A percentile compares a stretch with the other conserved stretches of the same genome.
These are phyloP conservation scores for Ustilago bromivora DNA, from an alignment of 1,284 basidiomycete genomes.

Conservation along the genomic window DNA sequence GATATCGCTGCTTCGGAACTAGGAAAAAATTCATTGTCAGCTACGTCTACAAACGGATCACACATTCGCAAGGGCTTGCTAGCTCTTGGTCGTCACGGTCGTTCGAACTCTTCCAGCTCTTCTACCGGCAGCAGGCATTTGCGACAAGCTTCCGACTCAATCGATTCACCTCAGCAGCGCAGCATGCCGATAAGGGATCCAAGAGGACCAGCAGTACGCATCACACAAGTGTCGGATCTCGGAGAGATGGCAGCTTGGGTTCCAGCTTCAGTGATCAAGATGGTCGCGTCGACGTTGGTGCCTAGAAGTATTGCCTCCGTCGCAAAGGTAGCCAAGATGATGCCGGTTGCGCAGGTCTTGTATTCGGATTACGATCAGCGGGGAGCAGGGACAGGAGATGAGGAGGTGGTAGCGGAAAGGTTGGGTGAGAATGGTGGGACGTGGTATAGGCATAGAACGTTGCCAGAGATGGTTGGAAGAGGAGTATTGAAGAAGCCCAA, in stretches of 20 bases:
- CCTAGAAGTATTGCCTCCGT: slow-evolving; percentile 56
- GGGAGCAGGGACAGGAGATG: not conserved
- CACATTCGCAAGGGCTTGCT: slow-evolving; percentile 36
- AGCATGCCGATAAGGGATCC: slow-evolving; percentile 26
- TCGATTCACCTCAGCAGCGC: not conserved
- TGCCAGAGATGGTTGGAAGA: slow-evolving; percentile 46
- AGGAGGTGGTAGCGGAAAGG: slow-evolving; percentile 8
- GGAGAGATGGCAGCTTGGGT: slow-evolving; percentile 63
- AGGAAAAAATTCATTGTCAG: slow-evolving; percentile 24
- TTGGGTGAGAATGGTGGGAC: slow-evolving; percentile 27
- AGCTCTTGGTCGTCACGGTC: slow-evolving; percentile 30
- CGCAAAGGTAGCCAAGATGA: slow-evolving; percentile 52
- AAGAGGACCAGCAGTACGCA: slow-evolving; percentile 42
- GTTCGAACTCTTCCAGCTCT: slow-evolving; percentile 32
- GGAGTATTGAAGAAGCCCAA: slow-evolving; percentile 26
- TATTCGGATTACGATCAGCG: slow-evolving; percentile 26
- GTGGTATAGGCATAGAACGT: slow-evolving; percentile 40
- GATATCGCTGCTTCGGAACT: slow-evolving; percentile 16
- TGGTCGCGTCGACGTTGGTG: slow-evolving; percentile 62
- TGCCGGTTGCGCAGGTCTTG: slow-evolving; percentile 42
- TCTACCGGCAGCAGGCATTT: slow-evolving; percentile 23
- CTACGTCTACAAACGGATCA: slow-evolving; percentile 24
- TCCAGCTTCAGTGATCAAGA: slow-evolving; percentile 57
- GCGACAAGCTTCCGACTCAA: slow-evolving; percentile 8
- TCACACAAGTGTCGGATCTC: slow-evolving; percentile 63